Evolutionary conservation across 192 early-diverging fungal genomes (phyloP), one percentile per base, ranked within the genome.

Genomic region (Phlyctochytrium arcticum): DNA sequence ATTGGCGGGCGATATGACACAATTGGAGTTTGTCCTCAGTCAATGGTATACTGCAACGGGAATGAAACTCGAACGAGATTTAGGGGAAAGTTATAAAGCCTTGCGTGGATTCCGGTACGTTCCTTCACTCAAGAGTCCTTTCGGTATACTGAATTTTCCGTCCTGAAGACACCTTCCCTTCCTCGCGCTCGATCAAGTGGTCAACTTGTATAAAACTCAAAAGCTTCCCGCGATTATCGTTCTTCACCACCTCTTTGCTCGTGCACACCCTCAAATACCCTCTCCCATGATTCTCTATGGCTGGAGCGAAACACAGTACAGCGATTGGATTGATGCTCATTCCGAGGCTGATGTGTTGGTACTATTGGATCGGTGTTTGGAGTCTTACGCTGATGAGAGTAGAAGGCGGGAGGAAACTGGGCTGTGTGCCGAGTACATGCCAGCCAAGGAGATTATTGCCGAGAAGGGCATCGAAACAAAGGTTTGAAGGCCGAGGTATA

Each of bases 1-100:
- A 57, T 72, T 90, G 33, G 84, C 86, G 26, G 69, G 72, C 36
- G 89, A 90, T 65, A 81, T 90, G 77, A 83, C 86, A 8, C 87
- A 90, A 60, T 68, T 90, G 23, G 89, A 90, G 60, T 89, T 86
- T 68, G 76, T 71, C 4, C 56, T 88, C 6, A 87, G 70, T 62
- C 85, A 88, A 62, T 84, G 82, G 70, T 60, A 90, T 35, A 60
- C 67, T 35, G 80, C 82, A 15, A 71, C 72, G 59, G 79, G 85
- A 10, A 61, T 81, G 58, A 84, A 80, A 56, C 65, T 87, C 26
- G 86, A 88, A 19, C 27, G 57, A 21, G 83, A 85, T 54, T 49
- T 85, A 37, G 83, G 77, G 17, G 63, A 82, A 10, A 73, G 73
- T 26, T 86, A 85, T 59, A 72, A 75, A 51, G 80, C 84, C 6